Evolutionary conservation across 495 filamentous ascomycete species (phyloP), one percentile per base, ranked within the genome.

Genomic region (Daldinia vernicosa): DNA sequence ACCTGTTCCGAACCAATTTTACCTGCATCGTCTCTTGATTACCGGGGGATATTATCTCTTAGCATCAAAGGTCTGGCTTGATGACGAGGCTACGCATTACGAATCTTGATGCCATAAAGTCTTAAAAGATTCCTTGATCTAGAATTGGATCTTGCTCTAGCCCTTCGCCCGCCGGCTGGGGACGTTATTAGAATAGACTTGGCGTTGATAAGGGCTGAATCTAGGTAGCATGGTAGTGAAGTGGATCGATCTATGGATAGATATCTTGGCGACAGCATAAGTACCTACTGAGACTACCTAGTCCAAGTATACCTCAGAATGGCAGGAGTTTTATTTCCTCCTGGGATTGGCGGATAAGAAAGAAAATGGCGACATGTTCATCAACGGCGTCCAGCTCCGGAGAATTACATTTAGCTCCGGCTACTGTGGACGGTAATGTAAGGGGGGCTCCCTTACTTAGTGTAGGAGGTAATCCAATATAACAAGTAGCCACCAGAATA

Each of bases 1-100:
- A 50, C 64, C 65, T 68, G 35, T 63, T 65, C 64, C 59, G 53
- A 62, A 40, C 61, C 56, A 33, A 39, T 59, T 69, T 52, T 69
- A 43, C 70, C 50, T 66, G 62, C 61, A 69, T 53, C 40, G 58
- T 53, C 47, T 58, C 28, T 69, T 54, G 70, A 63, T 63, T 73
- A 28, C 66, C 66, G 65, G 37, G 64, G 55, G 60, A 37, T 24
- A 32, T 8, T 19, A 40, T 58, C 51, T 51, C 37, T 57, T 47
- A 32, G 50, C 32, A 58, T 69, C 56, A 26, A 66, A 39, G 43
- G 27, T 60, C 64, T 69, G 60, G 61, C 66, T 58, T 22, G 51
- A 68, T 22, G 56, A 51, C 51, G 39, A 69, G 65, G 57, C 56
- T 69, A 27, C 70, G 22, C 35, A 15, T 50, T 22, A 56, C 22